Percentiles rank a stretch among this genome's conserved stretches.
These are phyloP conservation scores for Aspergillus thermomutatus DNA, from an alignment of 2,329 filamentous ascomycete species.

Conservation along the genomic window DNA sequence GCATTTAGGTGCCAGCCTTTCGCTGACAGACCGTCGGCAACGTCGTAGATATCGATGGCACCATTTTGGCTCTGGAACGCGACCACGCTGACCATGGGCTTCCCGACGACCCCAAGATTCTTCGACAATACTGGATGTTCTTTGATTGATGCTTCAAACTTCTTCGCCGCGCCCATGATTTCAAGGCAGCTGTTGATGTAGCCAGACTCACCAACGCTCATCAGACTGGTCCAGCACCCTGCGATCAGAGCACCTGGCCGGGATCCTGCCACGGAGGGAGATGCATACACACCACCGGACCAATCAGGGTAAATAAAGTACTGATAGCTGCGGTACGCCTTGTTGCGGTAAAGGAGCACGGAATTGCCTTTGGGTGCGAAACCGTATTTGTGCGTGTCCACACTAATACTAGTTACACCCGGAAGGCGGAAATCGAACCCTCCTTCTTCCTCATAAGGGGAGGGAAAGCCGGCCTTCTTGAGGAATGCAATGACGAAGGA, in stretches of 20 bases:
- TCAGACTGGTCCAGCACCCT: conserved; percentile 89
- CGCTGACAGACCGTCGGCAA: conserved; percentile 80
- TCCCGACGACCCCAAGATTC: conserved; percentile 77
- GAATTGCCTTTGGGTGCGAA: conserved; percentile 98
- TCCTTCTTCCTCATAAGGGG: conserved; percentile 61
- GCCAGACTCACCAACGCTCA: conserved; percentile 81
- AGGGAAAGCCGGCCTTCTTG: conserved; percentile 78
- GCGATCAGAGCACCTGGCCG: conserved; percentile 92
- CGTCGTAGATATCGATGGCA: conserved; percentile 85
- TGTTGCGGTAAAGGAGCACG: conserved; percentile 82
- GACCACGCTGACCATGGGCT: conserved; percentile 84
- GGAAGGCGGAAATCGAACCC: conserved; percentile 92
- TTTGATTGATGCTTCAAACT: conserved; percentile 71
- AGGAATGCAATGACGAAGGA: conserved; percentile 94
- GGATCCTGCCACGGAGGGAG: conserved; percentile 85
- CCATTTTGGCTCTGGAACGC: conserved; percentile 72
- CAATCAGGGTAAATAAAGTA: conserved; percentile 96
- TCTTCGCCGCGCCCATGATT: conserved; percentile 84
- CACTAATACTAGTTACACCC: conserved; percentile 91
- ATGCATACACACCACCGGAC: conserved; percentile 94
- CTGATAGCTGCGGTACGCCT: conserved; percentile 77
- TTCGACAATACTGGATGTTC: conserved; percentile 64
- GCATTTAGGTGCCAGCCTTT: conserved; percentile 96
- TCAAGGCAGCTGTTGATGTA: conserved; percentile 83
- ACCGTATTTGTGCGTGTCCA: conserved; percentile 98